phyloP scores from a whole-genome alignment of 2,329 filamentous ascomycete species.

The Hypoxylon rubiginosum region DNA sequence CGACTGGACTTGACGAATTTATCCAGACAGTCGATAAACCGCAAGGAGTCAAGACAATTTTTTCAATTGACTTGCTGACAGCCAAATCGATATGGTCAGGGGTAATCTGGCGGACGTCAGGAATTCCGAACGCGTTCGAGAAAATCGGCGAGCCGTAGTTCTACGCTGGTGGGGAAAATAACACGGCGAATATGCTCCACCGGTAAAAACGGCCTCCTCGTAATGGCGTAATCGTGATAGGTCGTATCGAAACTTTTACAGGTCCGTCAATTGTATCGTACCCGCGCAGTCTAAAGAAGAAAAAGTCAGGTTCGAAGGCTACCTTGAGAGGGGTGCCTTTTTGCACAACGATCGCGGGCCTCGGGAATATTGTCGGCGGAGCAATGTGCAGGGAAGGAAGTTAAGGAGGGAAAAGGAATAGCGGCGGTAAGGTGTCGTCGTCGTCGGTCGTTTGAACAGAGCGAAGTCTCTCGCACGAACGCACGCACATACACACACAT shows the following conservation, averaged over 20 bases:
- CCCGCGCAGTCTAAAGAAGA: constrained; percentile 25
- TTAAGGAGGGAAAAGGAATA: constrained; percentile 17
- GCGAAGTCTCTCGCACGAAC: constrained; percentile 37
- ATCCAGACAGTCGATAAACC: constrained; percentile 13
- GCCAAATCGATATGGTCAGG: constrained; percentile 21
- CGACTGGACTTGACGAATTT: constrained; percentile 29
- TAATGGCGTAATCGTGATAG: constrained; percentile 43
- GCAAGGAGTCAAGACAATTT: constrained; percentile 7
- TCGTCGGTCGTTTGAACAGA: constrained; percentile 43
- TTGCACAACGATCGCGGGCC: constrained; percentile 25
- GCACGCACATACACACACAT: constrained; percentile 32
- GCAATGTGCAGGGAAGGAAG: constrained; percentile 22
- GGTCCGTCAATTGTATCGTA: constrained; percentile 41
- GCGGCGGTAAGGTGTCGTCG: constrained; percentile 41
- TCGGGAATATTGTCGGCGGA: constrained; percentile 34
- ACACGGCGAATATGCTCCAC: constrained; percentile 32
- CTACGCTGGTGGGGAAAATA: constrained; percentile 31
- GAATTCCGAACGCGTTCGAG: constrained; percentile 28
- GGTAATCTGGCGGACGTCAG: constrained; percentile 20
- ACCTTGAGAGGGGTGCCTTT: constrained; percentile 21
- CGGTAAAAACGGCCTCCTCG: constrained; percentile 23
- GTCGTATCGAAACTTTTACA: constrained; percentile 42
- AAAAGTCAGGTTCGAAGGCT: constrained; percentile 30
- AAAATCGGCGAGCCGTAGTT: constrained; percentile 36
- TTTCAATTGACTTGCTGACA: constrained; percentile 36